Percentiles rank a stretch among this genome's conserved stretches.
Evolutionary conservation across 2,329 filamentous ascomycete genomes (phyloP).

Genomic region (Alternaria arbusti): DNA sequence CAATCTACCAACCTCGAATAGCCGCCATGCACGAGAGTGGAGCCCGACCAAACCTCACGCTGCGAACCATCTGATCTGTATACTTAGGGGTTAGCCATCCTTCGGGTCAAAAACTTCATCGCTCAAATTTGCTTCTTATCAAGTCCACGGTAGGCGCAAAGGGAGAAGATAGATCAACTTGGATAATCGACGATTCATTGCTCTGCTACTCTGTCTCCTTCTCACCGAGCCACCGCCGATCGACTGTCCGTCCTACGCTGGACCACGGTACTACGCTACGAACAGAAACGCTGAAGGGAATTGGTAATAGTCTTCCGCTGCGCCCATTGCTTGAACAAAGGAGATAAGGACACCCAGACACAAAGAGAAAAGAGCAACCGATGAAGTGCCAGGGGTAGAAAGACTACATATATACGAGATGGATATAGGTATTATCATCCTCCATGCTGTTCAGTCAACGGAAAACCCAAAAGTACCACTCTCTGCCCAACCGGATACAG

Average conservation of each 20-base stretch:
- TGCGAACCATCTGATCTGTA: neutral
- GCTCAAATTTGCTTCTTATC: neutral
- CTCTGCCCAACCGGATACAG: constrained; percentile 11
- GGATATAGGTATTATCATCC: constrained; percentile 7
- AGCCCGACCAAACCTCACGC: neutral
- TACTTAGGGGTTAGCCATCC: neutral
- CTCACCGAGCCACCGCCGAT: neutral
- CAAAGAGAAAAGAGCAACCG: constrained; percentile 7
- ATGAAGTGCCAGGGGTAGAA: neutral
- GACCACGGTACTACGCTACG: neutral
- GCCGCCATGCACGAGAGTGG: constrained; percentile 9
- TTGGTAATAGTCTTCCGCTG: constrained; percentile 1
- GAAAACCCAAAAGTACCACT: constrained; percentile 3
- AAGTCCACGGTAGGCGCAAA: neutral
- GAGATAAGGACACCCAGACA: constrained; percentile 8
- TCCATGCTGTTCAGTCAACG: constrained; percentile 3
- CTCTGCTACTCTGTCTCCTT: constrained; percentile 4
- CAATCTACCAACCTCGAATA: neutral
- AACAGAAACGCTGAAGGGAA: constrained; percentile 1
- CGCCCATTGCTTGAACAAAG: constrained; percentile 10
- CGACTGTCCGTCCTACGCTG: neutral
- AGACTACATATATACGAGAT: constrained; percentile 8
- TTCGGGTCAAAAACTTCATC: neutral
- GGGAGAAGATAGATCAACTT: neutral
- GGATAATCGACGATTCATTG: constrained; percentile 3